These are phyloP conservation scores for Sporothrix globosa DNA, from an alignment of 2,329 filamentous ascomycete species.

Conservation along the genomic window DNA sequence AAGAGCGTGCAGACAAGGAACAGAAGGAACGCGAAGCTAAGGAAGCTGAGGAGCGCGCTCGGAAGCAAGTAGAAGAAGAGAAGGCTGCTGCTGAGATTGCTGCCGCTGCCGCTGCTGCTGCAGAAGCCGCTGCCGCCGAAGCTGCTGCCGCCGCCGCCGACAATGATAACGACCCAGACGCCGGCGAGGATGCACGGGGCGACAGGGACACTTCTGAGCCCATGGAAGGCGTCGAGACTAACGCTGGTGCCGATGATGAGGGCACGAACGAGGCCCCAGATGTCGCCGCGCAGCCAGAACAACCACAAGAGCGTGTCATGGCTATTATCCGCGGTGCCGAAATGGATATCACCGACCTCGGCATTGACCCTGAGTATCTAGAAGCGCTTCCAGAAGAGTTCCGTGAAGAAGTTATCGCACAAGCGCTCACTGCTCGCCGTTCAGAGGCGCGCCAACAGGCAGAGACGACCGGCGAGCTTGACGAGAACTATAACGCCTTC, in stretches of 20 bases:
- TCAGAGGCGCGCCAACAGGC: conserved; percentile 72
- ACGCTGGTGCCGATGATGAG: neutral
- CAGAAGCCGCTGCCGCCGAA: conserved; percentile 44
- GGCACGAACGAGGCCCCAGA: neutral
- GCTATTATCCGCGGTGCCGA: conserved; percentile 85
- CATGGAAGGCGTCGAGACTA: conserved; percentile 57
- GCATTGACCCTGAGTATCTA: conserved; percentile 92
- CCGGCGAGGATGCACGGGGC: conserved; percentile 38
- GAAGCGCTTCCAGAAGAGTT: conserved; percentile 97
- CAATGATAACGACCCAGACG: conserved; percentile 39
- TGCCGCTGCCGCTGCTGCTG: conserved; percentile 57
- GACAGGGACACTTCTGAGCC: conserved; percentile 48
- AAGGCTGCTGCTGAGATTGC: conserved; percentile 65
- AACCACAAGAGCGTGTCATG: conserved; percentile 61
- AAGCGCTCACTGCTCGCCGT: conserved; percentile 81
- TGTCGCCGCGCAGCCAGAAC: conserved; percentile 1
- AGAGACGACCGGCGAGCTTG: conserved; percentile 66
- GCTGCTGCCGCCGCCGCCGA: conserved; percentile 42
- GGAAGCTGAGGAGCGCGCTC: conserved; percentile 70
- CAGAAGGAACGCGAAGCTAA: conserved; percentile 70
- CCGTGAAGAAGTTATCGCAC: conserved; percentile 91
- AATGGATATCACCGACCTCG: conserved; percentile 89
- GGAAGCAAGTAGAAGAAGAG: conserved; percentile 68
- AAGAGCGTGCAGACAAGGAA: conserved; percentile 65
- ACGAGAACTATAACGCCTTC: conserved; percentile 88